Evolutionary conservation across 805 yeast species (phyloP).

Genomic region (Ogataea pini): DNA sequence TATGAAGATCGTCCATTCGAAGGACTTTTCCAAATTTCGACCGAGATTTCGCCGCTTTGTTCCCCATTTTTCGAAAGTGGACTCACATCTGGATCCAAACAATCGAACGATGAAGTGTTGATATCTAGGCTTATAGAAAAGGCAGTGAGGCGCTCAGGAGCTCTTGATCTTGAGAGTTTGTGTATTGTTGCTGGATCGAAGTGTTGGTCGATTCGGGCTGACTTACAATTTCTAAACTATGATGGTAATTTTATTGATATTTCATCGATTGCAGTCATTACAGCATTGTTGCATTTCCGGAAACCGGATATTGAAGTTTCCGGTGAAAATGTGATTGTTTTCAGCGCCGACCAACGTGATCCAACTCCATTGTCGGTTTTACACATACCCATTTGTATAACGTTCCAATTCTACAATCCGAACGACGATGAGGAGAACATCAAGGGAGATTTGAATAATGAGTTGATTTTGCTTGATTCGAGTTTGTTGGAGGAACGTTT

Average conservation of each 20-base stretch:
- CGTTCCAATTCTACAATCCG: slow-evolving; percentile 84
- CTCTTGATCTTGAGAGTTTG: slow-evolving; percentile 84
- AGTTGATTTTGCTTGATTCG: slow-evolving; percentile 73
- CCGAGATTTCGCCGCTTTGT: slow-evolving; percentile 91
- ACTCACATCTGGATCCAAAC: slow-evolving; percentile 37
- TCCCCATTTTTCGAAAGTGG: slow-evolving; percentile 79
- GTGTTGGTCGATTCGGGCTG: slow-evolving; percentile 91
- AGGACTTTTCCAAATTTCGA: slow-evolving; percentile 79
- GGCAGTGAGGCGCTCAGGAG: slow-evolving; percentile 86
- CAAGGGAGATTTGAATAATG: slow-evolving; percentile 62
- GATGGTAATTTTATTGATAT: slow-evolving; percentile 95
- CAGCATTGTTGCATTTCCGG: slow-evolving; percentile 78
- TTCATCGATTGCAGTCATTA: slow-evolving; percentile 86
- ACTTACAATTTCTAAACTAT: slow-evolving; percentile 81
- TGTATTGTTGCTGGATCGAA: slow-evolving; percentile 90
- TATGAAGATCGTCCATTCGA: slow-evolving; percentile 92
- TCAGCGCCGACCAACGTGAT: slow-evolving; percentile 73
- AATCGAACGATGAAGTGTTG: slow-evolving; percentile 77
- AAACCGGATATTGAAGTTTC: slow-evolving; percentile 80
- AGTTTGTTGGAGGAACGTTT: slow-evolving; percentile 72
- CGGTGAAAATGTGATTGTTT: slow-evolving; percentile 66
- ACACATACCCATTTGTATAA: slow-evolving; percentile 87
- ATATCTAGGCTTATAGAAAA: slow-evolving; percentile 85
- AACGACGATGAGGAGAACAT: slow-evolving; percentile 63
- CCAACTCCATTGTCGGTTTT: slow-evolving; percentile 84